phyloP scores from a whole-genome alignment of 208 protist genomes.

The Angomonas ambiguus region DNA sequence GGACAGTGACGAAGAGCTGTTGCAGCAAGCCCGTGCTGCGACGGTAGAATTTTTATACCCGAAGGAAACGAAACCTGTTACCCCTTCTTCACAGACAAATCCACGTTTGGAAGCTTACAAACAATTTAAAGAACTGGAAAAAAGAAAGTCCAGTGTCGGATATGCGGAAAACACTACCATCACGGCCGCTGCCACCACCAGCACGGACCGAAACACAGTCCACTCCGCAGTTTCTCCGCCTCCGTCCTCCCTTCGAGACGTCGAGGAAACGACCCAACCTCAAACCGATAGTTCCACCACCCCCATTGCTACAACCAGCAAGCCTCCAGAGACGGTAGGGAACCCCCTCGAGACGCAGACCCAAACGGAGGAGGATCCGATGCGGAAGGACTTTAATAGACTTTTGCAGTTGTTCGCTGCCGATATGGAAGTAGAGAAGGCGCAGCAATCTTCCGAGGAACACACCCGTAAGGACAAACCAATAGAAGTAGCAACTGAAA shows the following conservation, averaged over 20 bases:
- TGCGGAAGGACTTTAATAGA: conserved; percentile 33
- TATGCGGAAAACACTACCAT: not conserved
- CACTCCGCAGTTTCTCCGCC: too few relatives aligned
- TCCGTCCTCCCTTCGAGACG: too few relatives aligned
- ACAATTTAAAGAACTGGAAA: not conserved
- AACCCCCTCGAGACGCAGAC: too few relatives aligned
- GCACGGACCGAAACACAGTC: too few relatives aligned
- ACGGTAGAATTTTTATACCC: conserved; percentile 44
- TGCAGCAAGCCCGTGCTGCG: conserved; percentile 28
- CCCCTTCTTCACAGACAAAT: conserved; percentile 17
- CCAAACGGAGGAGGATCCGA: not conserved
- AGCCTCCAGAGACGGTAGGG: too few relatives aligned
- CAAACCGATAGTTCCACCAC: not conserved
- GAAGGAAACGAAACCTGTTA: conserved; percentile 12
- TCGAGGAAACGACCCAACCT: too few relatives aligned
- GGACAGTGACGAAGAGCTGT: conserved; percentile 46
- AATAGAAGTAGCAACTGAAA: not conserved
- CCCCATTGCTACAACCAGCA: too few relatives aligned
- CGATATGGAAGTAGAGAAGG: conserved; percentile 23
- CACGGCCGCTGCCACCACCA: not conserved
- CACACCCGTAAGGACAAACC: not conserved
- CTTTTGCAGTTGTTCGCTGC: conserved; percentile 42
- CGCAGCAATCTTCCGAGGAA: not conserved
- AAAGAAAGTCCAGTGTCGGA: not conserved
- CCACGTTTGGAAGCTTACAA: conserved; percentile 16